These are phyloP conservation scores for Termitomyces sp. DNA, from an alignment of 768 basidiomycete genomes.

Conservation along the genomic window DNA sequence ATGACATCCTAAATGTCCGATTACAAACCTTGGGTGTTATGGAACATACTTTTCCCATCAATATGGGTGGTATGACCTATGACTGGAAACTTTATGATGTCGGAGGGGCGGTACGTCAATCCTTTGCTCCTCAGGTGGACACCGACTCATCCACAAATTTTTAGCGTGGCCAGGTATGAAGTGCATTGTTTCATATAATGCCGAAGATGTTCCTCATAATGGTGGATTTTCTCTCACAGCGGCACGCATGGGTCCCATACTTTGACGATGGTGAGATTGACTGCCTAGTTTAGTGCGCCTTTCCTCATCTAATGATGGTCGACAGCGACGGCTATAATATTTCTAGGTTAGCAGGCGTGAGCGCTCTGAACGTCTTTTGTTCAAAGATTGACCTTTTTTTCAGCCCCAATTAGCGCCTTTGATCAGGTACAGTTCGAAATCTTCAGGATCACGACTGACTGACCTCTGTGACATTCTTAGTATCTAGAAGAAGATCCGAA, in stretches of 20 bases:
- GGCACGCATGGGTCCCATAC: constrained; percentile 79
- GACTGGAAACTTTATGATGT: constrained; percentile 83
- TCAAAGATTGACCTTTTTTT: neutral
- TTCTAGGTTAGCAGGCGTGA: constrained; percentile 36
- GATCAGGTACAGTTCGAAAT: constrained; percentile 54
- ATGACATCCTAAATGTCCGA: constrained; percentile 74
- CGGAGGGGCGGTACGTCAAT: constrained; percentile 64
- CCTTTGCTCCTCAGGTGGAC: constrained; percentile 1
- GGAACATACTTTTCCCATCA: constrained; percentile 69
- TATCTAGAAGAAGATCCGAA: constrained; percentile 79
- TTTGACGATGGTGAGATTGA: constrained; percentile 68
- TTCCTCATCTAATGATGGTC: neutral
- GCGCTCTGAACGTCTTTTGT: neutral
- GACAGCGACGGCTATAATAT: constrained; percentile 78
- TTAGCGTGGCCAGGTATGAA: constrained; percentile 57
- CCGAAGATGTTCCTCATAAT: neutral
- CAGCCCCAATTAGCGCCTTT: constrained; percentile 80
- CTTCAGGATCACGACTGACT: neutral
- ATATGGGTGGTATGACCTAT: constrained; percentile 54
- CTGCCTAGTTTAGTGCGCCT: neutral
- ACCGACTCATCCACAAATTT: constrained; percentile 1
- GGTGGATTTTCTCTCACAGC: constrained; percentile 28
- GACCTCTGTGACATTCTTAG: constrained; percentile 25
- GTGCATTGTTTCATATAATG: neutral
- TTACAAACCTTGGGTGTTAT: constrained; percentile 76